Conservation (phyloP, 2,329 filamentous ascomycete species). For the Fusarium sp. region DNA sequence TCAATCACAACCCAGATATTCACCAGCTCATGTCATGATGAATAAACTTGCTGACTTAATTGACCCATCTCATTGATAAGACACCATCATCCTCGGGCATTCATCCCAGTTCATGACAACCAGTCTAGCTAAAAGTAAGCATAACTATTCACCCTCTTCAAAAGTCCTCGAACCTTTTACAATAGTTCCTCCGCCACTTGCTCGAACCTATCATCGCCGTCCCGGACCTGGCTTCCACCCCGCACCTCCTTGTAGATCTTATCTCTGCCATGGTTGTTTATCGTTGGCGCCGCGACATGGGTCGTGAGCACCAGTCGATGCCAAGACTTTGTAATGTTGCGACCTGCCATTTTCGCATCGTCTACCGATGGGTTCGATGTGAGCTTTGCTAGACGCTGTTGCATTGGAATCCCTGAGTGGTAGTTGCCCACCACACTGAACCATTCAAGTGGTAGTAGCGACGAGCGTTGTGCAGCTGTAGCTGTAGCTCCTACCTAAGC, state of each 20-base stretch:
- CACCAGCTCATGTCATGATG: background rate
- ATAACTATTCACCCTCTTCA: background rate
- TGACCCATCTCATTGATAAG: background rate
- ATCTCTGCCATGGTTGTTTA: constrained; percentile 12
- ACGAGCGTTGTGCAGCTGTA: background rate
- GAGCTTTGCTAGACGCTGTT: background rate
- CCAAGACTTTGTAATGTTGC: constrained; percentile 26
- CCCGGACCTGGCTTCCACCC: constrained; percentile 12
- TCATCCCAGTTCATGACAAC: background rate
- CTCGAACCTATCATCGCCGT: constrained; percentile 24
- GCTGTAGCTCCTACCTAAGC: background rate
- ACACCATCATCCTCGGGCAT: background rate
- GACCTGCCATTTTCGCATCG: constrained; percentile 37
- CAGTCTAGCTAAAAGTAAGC: constrained; percentile 1
- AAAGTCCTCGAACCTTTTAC: constrained; percentile 1
- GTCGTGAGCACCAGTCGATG: constrained; percentile 18
- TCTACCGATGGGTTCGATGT: constrained; percentile 23
- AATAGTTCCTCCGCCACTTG: constrained; percentile 34
- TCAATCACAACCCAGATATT: rapidly evolving
- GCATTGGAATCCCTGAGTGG: background rate
- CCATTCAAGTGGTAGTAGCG: background rate
- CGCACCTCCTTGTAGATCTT: constrained; percentile 14
- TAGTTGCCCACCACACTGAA: background rate
- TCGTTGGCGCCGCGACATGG: constrained; percentile 20
- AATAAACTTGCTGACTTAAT: background rate